Evolutionary conservation across 2,329 filamentous ascomycete species (phyloP).

Genomic region (Ilyonectria robusta): DNA sequence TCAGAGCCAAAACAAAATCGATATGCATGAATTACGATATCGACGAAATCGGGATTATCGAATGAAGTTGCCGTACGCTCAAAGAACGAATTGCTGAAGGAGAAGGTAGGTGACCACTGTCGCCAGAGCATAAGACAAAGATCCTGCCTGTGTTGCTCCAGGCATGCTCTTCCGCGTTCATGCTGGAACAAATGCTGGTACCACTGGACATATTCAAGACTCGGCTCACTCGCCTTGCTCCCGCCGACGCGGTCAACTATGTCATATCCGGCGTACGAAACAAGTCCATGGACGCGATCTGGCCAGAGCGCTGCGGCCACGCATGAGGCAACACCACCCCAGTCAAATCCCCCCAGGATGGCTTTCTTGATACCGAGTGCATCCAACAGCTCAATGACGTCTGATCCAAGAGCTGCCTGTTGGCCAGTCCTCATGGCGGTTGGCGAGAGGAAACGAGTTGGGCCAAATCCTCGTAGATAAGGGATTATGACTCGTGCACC

Average conservation of each 20-base stretch:
- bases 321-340: slow-evolving; percentile 46
- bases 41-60: slow-evolving; percentile 22
- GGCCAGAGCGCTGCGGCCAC: slow-evolving; percentile 48
- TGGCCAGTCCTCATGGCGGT: slow-evolving; percentile 43
- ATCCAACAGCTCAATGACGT: slow-evolving; percentile 47
- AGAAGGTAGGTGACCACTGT: slow-evolving; percentile 9
- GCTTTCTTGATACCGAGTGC: slow-evolving; percentile 42
- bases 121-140: slow-evolving; percentile 8
- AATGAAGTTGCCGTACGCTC: slow-evolving; percentile 11
- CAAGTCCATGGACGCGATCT: slow-evolving; percentile 44
- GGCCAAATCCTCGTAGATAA: slow-evolving; percentile 46
- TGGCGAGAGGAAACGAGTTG: slow-evolving; percentile 41
- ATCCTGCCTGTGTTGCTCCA: slow-evolving; percentile 11
- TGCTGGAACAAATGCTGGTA: slow-evolving; percentile 15
- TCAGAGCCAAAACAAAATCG: slow-evolving; percentile 37
- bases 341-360: slow-evolving; percentile 49
- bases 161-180: background rate
- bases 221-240: background rate
- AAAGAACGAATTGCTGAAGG: slow-evolving; percentile 9
- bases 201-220: slow-evolving; percentile 10
- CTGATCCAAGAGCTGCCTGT: slow-evolving; percentile 46
- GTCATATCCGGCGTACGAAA: slow-evolving; percentile 39
- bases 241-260: slow-evolving; percentile 20
- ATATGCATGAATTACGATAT: slow-evolving; percentile 26
- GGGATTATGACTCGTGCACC: slow-evolving; percentile 48